A percentile compares a stretch with the other conserved stretches of the same genome.
These are phyloP conservation scores for Aphanomyces cochlioides DNA, from an alignment of 352 stramenopile species.

Conservation along the genomic window DNA sequence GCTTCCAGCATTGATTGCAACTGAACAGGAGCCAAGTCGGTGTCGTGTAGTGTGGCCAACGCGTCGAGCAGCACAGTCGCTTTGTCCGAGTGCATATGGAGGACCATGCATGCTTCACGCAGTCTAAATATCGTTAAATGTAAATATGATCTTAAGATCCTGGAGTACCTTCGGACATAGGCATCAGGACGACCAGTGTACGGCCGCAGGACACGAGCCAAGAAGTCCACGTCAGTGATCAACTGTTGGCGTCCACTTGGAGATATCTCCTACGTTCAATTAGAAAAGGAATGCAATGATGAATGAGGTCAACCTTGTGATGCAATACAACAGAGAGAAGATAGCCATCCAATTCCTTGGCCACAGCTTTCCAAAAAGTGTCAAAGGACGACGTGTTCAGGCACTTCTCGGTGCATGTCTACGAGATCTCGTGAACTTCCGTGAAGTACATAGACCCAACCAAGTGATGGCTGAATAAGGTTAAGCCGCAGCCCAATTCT, in stretches of 20 bases:
- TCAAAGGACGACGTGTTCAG: slow-evolving; percentile 1
- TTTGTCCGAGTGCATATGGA: slow-evolving; percentile 10
- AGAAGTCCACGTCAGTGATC: slow-evolving; percentile 1
- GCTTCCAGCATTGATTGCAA: slow-evolving; percentile 25
- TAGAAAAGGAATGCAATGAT: background rate
- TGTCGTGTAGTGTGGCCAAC: background rate
- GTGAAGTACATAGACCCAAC: background rate
- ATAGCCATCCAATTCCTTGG: slow-evolving; percentile 15
- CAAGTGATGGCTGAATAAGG: slow-evolving; percentile 6
- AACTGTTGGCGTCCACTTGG: slow-evolving; percentile 18
- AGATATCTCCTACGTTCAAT: slow-evolving; percentile 8
- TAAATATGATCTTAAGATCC: background rate
- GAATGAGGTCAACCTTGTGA: slow-evolving; percentile 9
- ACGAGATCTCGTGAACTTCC: background rate
- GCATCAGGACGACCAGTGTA: slow-evolving; percentile 18
- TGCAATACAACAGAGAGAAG: slow-evolving; percentile 1
- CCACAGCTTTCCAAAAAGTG: slow-evolving; percentile 16
- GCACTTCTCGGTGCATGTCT: background rate
- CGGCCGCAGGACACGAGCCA: slow-evolving; percentile 3
- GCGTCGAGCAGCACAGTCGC: background rate
- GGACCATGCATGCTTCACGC: slow-evolving; percentile 13
- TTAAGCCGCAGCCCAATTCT: slow-evolving; percentile 13
- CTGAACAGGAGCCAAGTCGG: slow-evolving; percentile 10
- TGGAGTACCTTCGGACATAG: slow-evolving; percentile 16
- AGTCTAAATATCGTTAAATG: slow-evolving; percentile 5